Evolutionary conservation across 345 rosid genomes (phyloP).

Genomic region (Turnera subulata): DNA sequence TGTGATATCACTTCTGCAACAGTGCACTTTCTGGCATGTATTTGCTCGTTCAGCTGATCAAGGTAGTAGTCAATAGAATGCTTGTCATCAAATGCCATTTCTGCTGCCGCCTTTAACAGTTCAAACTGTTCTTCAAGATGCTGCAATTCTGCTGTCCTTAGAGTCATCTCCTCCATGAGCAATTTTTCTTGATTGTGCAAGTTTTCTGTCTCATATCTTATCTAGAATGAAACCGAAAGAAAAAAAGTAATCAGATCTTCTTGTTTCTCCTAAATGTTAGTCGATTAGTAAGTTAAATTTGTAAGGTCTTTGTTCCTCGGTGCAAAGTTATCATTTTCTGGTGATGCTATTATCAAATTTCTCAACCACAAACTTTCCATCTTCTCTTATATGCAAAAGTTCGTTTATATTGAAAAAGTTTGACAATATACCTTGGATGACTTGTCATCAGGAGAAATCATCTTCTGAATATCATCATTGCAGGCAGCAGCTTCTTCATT

Average conservation of each 20-base stretch:
- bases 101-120: conserved; percentile 47
- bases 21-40: conserved; percentile 34
- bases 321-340: too few relatives aligned
- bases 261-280: too few relatives aligned
- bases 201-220: conserved; percentile 21
- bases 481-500: conserved; percentile 15
- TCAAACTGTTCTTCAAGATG: conserved; percentile 52
- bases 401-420: too few relatives aligned
- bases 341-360: too few relatives aligned
- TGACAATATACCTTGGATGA: conserved; percentile 53
- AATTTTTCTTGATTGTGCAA: conserved; percentile 31
- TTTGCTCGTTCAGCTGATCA: conserved; percentile 43
- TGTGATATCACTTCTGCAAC: conserved; percentile 41
- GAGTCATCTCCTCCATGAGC: conserved; percentile 35
- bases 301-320: too few relatives aligned
- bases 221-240: conserved; percentile 30
- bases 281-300: too few relatives aligned
- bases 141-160: conserved; percentile 35
- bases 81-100: conserved; percentile 46
- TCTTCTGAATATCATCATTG: conserved; percentile 10
- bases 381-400: too few relatives aligned
- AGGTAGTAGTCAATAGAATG: conserved; percentile 44
- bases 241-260: not conserved
- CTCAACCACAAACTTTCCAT: too few relatives aligned
- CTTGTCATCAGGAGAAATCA: conserved; percentile 17